Conservation (phyloP, 805 yeast genomes). For the Candida montana region DNA sequence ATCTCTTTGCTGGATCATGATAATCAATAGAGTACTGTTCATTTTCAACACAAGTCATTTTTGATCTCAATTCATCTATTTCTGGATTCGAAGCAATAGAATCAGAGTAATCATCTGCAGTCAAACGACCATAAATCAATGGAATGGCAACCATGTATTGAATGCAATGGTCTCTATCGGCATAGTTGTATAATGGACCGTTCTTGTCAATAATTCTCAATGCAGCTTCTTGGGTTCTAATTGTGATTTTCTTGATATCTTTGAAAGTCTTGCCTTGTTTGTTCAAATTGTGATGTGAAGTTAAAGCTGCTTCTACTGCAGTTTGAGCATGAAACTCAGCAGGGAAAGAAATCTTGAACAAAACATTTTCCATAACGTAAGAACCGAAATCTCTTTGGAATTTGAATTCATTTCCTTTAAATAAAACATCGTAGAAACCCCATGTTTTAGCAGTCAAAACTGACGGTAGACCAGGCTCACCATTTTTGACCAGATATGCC, state of each 20-base stretch:
- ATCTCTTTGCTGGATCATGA: slow-evolving; percentile 52
- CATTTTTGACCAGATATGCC: slow-evolving; percentile 46
- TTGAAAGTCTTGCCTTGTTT: slow-evolving; percentile 37
- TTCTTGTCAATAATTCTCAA: slow-evolving; percentile 53
- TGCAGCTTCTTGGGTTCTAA: slow-evolving; percentile 58
- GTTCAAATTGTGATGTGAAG: slow-evolving; percentile 33
- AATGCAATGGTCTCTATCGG: slow-evolving; percentile 61
- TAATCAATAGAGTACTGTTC: slow-evolving; percentile 44
- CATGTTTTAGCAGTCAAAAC: slow-evolving; percentile 52
- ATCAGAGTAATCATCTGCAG: slow-evolving; percentile 55
- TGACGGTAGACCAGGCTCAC: slow-evolving; percentile 53
- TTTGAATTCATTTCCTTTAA: slow-evolving; percentile 45
- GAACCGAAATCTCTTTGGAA: slow-evolving; percentile 51
- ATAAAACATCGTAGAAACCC: slow-evolving; percentile 62
- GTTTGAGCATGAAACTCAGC: slow-evolving; percentile 66
- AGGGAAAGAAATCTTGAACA: slow-evolving; percentile 58
- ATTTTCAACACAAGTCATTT: slow-evolving; percentile 52
- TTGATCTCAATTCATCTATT: slow-evolving; percentile 45
- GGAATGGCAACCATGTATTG: slow-evolving; percentile 61
- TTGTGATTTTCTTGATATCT: slow-evolving; percentile 44
- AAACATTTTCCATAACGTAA: slow-evolving; percentile 58
- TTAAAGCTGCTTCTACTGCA: slow-evolving; percentile 55
- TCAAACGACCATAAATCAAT: slow-evolving; percentile 46
- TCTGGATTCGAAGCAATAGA: slow-evolving; percentile 44
- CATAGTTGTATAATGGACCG: slow-evolving; percentile 58